Evolutionary conservation across 2,329 filamentous ascomycete species (phyloP), one percentile per base, ranked within the genome.

Genomic region (Aspergillus luchuensis): DNA sequence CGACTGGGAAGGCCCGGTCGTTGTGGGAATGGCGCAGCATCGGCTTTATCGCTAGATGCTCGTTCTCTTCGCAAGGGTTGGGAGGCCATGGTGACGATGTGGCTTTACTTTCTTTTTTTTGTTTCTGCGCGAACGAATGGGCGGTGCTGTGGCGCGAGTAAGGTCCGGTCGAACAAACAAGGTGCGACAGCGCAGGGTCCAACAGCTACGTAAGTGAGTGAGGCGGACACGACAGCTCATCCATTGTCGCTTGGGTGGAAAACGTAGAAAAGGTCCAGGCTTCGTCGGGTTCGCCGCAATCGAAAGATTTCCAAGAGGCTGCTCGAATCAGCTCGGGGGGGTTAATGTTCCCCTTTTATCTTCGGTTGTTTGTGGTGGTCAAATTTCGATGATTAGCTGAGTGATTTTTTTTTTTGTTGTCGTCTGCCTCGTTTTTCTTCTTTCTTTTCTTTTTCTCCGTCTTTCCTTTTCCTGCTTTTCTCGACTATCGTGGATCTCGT

Each of bases 1-100:
- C 76, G 70, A 56, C 59, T 67, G 43, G 67, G 72, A 36, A 77
- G 69, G 13, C 67, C 63, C 23, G 76, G 74, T 36, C 74, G 70
- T 57, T 69, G 67, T 33, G 67, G 68, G 52, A 69, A 52, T 57
- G 64, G 61, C 52, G 58, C 59, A n/a, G 65, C 63, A 56, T 73
- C 69, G 21, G 68, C 66, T 65, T 65, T 70, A 49, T 76, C 73
- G 57, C 73, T 77, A 43, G 67, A 68, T 13, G 73, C 71, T 59
- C 73, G 66, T 58, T 73, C 72, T 63, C 69, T 67, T 57, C 69
- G 66, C 43, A 65, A 47, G 41, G 67, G 60, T 59, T 72, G 68
- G n/a, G 66, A 72, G 52, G 67, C 60, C 72, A 74, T 74, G 47
- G 48, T 60, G 50, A 36, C 56, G 49, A 41, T 52, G 36, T 56